Conservation (phyloP, 2,329 filamentous ascomycete species). For the Bipolaris victoriae region DNA sequence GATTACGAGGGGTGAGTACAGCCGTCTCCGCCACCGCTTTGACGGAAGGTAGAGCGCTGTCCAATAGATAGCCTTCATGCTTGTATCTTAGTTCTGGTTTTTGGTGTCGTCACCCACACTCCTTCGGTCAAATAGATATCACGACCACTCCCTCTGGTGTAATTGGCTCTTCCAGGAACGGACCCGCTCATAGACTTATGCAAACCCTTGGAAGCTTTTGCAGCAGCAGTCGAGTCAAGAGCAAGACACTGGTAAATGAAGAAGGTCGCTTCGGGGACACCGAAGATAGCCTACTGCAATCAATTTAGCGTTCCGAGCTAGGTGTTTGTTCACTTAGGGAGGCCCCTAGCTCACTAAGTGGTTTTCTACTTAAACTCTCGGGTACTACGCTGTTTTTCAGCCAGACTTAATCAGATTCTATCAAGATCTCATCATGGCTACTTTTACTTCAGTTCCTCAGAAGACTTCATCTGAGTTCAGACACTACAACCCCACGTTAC, state of each 20-base stretch:
- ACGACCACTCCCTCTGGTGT: slow-evolving; percentile 9
- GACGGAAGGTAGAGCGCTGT: slow-evolving; percentile 5
- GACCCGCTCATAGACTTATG: slow-evolving; percentile 3
- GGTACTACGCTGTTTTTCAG: not conserved
- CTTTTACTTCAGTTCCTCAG: slow-evolving; percentile 7
- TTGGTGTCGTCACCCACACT: slow-evolving; percentile 3
- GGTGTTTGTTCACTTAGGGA: slow-evolving; percentile 6
- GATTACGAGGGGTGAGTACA: not conserved
- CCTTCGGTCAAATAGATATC: slow-evolving; percentile 7
- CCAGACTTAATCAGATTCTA: slow-evolving; percentile 7
- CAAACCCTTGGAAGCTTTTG: slow-evolving; percentile 1
- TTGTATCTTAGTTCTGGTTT: slow-evolving; percentile 6
- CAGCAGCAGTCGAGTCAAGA: slow-evolving; percentile 1
- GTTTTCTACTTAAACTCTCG: slow-evolving; percentile 9
- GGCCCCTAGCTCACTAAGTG: not conserved
- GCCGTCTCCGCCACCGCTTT: slow-evolving; percentile 5
- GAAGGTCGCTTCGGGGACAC: not conserved
- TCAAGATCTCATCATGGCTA: slow-evolving; percentile 3
- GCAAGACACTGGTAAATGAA: not conserved
- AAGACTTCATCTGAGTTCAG: not conserved
- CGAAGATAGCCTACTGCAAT: not conserved
- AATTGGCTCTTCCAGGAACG: slow-evolving; percentile 3
- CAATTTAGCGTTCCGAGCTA: slow-evolving; percentile 4
- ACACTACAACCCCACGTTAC: not conserved
- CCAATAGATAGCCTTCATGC: slow-evolving; percentile 9